Conservation (phyloP, 2,329 filamentous ascomycete species). For the Ceratocystis papillata region DNA sequence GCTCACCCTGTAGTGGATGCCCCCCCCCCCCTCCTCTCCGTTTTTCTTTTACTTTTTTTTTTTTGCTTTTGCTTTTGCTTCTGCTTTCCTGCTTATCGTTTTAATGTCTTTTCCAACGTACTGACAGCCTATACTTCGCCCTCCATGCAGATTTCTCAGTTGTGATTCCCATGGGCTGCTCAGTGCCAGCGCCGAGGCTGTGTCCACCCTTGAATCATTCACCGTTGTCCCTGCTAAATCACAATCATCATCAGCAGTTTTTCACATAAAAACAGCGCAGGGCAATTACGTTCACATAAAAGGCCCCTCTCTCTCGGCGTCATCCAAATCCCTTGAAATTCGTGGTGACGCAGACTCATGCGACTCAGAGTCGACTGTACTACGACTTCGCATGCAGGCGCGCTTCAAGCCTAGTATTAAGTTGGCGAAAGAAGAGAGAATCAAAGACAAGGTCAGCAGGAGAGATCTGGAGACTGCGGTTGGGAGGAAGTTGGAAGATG, state of each 20-base stretch:
- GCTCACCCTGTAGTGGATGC: no score
- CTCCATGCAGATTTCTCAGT: conserved; percentile 57
- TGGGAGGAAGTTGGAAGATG: conserved; percentile 65
- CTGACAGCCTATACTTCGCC: conserved; percentile 1
- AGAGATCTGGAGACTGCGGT: conserved; percentile 75
- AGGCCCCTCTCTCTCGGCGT: conserved; percentile 36
- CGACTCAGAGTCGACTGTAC: conserved; percentile 56
- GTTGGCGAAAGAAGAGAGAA: conserved; percentile 70
- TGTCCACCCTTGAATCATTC: conserved; percentile 77
- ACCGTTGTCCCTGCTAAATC: conserved; percentile 45
- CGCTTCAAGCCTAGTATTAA: conserved; percentile 73
- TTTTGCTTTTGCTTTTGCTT: conserved; percentile 5
- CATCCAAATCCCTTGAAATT: conserved; percentile 48
- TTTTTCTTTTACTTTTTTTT: no score
- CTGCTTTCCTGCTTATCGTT: background rate
- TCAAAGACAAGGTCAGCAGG: conserved; percentile 71
- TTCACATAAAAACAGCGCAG: conserved; percentile 61
- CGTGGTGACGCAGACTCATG: conserved; percentile 63
- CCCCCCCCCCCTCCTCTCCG: no score
- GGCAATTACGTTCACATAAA: conserved; percentile 60
- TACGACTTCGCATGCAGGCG: conserved; percentile 87
- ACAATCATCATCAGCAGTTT: conserved; percentile 55
- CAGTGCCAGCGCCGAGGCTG: conserved; percentile 66
- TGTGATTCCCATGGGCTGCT: conserved; percentile 76
- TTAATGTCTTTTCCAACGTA: background rate